Conservation (phyloP, 148 eudicot species). For the Rhododendron kiyosumense region DNA sequence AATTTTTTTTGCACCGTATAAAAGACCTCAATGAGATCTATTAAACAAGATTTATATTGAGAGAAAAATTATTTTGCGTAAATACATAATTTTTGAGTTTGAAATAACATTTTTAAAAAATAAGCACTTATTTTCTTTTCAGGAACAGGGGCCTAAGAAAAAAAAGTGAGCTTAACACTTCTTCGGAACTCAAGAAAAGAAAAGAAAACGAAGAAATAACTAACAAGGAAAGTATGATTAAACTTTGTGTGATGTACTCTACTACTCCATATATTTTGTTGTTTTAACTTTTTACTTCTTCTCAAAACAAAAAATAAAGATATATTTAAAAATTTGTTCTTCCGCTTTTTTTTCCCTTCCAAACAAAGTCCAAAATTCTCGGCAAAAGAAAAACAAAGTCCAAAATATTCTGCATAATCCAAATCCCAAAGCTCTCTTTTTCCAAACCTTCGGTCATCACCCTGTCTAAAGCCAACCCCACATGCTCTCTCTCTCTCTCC, state of each 20-base stretch:
- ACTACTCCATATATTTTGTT: neutral
- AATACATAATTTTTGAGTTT: no score
- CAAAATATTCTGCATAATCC: neutral
- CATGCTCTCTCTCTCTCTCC: constrained; percentile 13
- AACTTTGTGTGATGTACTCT: neutral
- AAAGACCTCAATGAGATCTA: no score
- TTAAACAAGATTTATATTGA: no score
- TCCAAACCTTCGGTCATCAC: neutral
- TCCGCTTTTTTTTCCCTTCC: neutral
- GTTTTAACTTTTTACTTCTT: no score
- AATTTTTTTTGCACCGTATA: no score
- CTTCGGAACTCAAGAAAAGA: no score
- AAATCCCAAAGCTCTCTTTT: constrained; percentile 13
- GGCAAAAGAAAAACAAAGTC: neutral
- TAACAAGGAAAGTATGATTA: no score
- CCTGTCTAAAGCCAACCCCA: constrained; percentile 4
- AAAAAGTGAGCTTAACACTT: neutral
- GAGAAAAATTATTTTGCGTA: no score
- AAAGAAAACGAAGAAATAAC: no score
- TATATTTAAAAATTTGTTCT: neutral
- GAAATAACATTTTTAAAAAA: no score
- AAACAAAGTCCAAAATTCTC: neutral
- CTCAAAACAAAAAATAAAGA: neutral
- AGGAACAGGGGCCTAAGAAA: no score
- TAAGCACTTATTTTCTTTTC: no score